Evolutionary conservation across 352 stramenopile genomes (phyloP).

Genomic region (Globisporangium splendens): DNA sequence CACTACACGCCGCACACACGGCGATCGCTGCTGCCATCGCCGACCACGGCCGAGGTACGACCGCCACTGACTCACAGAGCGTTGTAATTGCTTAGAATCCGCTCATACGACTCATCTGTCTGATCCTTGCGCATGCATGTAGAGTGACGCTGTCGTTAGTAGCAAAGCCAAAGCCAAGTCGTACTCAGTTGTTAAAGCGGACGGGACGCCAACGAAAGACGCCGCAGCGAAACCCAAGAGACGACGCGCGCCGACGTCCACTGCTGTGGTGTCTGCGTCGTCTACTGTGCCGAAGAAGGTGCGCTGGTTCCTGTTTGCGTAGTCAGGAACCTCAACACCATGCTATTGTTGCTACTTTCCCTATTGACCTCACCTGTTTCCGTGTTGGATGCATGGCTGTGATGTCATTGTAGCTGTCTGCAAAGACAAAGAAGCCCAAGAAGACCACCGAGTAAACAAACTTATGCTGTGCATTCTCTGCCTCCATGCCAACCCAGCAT

Average conservation of each 20-base stretch:
- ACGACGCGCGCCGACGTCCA: constrained; percentile 2
- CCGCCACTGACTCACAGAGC: too few relatives aligned
- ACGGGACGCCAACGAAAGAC: not conserved
- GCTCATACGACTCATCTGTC: not conserved
- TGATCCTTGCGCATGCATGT: not conserved
- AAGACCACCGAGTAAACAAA: constrained; percentile 6
- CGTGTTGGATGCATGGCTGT: not conserved
- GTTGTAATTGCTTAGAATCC: too few relatives aligned
- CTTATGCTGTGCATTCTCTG: too few relatives aligned
- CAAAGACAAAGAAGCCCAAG: constrained; percentile 16
- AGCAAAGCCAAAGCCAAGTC: constrained; percentile 9
- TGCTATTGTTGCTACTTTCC: not conserved
- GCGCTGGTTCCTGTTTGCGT: not conserved
- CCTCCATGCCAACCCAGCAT: too few relatives aligned
- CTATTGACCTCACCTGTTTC: not conserved
- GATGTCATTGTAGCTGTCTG: constrained; percentile 1
- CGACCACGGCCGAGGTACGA: not conserved
- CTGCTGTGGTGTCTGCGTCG: not conserved
- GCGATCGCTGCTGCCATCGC: not conserved
- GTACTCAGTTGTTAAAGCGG: not conserved
- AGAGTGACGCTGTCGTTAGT: not conserved
- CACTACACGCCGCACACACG: constrained; percentile 6
- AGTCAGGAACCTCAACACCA: not conserved
- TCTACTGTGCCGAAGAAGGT: constrained; percentile 12
- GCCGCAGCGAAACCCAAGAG: constrained; percentile 8